Evolutionary conservation across 371 early-diverging fungal species (phyloP), one percentile per base, ranked within the genome.

Genomic region (Saksenaea vasiformis): DNA sequence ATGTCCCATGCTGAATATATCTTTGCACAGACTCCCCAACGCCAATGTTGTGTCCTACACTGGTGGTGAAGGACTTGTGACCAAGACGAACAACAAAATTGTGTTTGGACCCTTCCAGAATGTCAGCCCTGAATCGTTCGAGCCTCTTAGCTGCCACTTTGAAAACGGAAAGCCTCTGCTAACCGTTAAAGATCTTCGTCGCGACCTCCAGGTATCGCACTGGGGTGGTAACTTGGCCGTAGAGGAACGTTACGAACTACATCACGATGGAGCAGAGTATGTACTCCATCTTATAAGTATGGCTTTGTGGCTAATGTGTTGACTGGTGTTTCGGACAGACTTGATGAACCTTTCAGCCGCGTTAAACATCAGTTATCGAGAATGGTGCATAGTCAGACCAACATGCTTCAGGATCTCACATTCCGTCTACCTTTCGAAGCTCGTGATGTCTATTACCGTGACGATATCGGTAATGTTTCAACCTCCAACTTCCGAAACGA

Each of bases 401-500:
- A 87, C 60, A 87, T 84, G 35, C 70, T 91, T 39, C 85, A 78
- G 56, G 63, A 70, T 3, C 82, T 82, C 66, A 74, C 58, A 47
- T 91, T 76, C 65, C 39, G 61, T 24, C 80, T 95, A 9, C 97
- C 94, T 34, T 74, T 71, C 1, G 76, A 73, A 9, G 95, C 93
- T 14, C 68, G 79, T 24, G 86, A 93, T 59, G 84, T 93, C 53
- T 97, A 93, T 73, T 96, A 85, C 72, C 88, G 92, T 27, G 99
- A 99, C 77, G 92, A 91, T 57, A 93, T 97, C 65, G 99, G 99
- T 36, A 97, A 99, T 74, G 96, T 99, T 26, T 96, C 97, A 3
- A 98, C 99, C 15, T 96, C 98, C 13, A 62, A 82, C 54, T 80
- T 92, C 72, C 76, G 76, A 55, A 62, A 78, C 17, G 87, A 86